These are phyloP conservation scores for Backusella psychrophila DNA, from an alignment of 192 early-diverging fungal genomes.

Conservation along the genomic window DNA sequence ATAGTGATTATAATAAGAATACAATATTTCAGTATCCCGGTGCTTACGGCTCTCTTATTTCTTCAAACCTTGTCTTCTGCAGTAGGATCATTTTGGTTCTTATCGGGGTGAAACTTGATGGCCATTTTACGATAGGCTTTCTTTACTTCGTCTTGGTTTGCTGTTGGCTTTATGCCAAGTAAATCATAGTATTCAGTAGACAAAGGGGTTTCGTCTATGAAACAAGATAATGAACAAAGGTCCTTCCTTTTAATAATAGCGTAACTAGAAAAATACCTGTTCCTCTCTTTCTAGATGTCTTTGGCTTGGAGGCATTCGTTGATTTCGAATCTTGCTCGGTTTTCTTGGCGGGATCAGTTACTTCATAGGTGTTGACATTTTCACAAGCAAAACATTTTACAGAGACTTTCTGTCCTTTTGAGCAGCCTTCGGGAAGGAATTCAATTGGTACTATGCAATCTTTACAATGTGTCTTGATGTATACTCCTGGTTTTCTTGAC, in stretches of 20 bases:
- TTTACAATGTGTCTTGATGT: slow-evolving; percentile 48
- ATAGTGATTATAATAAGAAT: background rate
- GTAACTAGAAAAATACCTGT: slow-evolving; percentile 17
- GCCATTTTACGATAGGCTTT: slow-evolving; percentile 89
- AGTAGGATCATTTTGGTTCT: slow-evolving; percentile 45
- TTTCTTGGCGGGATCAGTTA: slow-evolving; percentile 31
- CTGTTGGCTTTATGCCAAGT: slow-evolving; percentile 70
- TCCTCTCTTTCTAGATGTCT: slow-evolving; percentile 17
- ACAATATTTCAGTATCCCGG: background rate
- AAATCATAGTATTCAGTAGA: slow-evolving; percentile 91
- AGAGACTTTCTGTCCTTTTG: slow-evolving; percentile 32
- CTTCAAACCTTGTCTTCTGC: slow-evolving; percentile 31
- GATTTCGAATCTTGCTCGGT: background rate
- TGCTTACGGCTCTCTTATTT: background rate
- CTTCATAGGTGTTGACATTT: slow-evolving; percentile 41
- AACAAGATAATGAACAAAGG: slow-evolving; percentile 23
- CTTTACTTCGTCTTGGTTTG: slow-evolving; percentile 84
- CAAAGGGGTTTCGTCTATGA: slow-evolving; percentile 66
- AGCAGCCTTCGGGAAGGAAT: slow-evolving; percentile 40
- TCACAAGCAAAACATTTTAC: slow-evolving; percentile 59
- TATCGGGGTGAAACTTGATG: slow-evolving; percentile 91
- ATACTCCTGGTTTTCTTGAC: slow-evolving; percentile 53
- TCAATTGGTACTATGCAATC: slow-evolving; percentile 50
- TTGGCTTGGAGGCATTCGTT: slow-evolving; percentile 5
- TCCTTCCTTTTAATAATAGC: no score